Percentiles rank a stretch among this genome's conserved stretches.
Evolutionary conservation across 495 filamentous ascomycete species (phyloP).

Genomic region (Penicillium desertorum): DNA sequence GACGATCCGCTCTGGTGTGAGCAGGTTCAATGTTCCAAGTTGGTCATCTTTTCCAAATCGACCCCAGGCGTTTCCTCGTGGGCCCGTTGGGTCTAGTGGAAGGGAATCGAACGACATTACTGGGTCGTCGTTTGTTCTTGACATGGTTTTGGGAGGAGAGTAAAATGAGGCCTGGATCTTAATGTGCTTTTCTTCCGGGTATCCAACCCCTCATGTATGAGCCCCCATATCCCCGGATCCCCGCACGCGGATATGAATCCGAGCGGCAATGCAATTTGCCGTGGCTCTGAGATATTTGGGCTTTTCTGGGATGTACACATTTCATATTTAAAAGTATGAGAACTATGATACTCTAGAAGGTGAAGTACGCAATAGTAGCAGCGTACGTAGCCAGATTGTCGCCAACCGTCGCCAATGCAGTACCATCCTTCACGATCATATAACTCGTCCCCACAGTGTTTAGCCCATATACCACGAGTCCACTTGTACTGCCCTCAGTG

Average conservation of each 20-base stretch:
- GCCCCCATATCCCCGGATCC: too few species aligned
- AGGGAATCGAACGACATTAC: slow-evolving; percentile 41
- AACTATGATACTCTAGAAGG: slow-evolving; percentile 12
- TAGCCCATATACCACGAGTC: slow-evolving; percentile 46
- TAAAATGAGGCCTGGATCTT: neutral
- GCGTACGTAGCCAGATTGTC: slow-evolving; percentile 58
- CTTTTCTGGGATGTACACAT: too few species aligned
- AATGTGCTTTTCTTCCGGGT: neutral
- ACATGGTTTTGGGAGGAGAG: slow-evolving; percentile 8
- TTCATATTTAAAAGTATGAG: too few species aligned
- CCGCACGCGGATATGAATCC: too few species aligned
- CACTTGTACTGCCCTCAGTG: slow-evolving; percentile 43
- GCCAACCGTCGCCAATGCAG: slow-evolving; percentile 46
- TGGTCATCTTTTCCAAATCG: slow-evolving; percentile 49
- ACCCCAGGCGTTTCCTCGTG: slow-evolving; percentile 54
- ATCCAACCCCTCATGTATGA: too few species aligned
- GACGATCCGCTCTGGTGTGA: slow-evolving; percentile 50
- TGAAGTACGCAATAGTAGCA: slow-evolving; percentile 53
- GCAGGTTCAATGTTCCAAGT: slow-evolving; percentile 53
- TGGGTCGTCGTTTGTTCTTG: slow-evolving; percentile 4
- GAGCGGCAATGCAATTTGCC: too few species aligned
- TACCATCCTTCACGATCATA: slow-evolving; percentile 51
- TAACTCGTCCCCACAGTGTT: slow-evolving; percentile 50
- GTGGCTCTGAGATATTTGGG: too few species aligned
- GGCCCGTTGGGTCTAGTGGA: slow-evolving; percentile 48